Conservation (phyloP, 2,329 filamentous ascomycete genomes). For the Corinectria fuckeliana region DNA sequence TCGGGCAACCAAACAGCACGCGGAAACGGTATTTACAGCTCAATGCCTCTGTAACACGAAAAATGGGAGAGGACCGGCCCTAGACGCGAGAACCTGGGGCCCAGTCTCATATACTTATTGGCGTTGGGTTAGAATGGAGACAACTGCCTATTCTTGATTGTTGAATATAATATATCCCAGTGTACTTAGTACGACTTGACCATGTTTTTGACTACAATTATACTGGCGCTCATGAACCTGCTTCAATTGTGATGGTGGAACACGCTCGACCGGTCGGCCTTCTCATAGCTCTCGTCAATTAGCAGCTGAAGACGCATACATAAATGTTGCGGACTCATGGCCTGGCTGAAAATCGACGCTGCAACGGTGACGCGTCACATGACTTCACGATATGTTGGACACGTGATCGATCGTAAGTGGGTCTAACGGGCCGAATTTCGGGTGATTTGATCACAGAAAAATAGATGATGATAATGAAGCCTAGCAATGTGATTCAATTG, state of each 20-base stretch:
- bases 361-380: constrained; percentile 35
- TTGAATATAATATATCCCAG: constrained; percentile 21
- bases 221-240: neutral
- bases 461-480: no score
- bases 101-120: constrained; percentile 31
- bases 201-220: constrained; percentile 1
- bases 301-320: neutral
- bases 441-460: no score
- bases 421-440: no score
- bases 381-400: constrained; percentile 40
- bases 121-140: constrained; percentile 38
- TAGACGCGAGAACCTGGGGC: constrained; percentile 9
- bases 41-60: constrained; percentile 28
- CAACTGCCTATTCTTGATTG: constrained; percentile 18
- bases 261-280: neutral
- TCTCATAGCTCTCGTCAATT: neutral
- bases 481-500: no score
- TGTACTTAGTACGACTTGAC: constrained; percentile 19
- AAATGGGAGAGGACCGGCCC: constrained; percentile 19
- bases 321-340: no score
- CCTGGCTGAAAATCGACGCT: no score
- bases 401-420: no score
- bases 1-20: constrained; percentile 19
- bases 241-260: neutral
- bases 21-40: constrained; percentile 23